A percentile compares a stretch with the other conserved stretches of the same genome.
Evolutionary conservation across 345 rosid species (phyloP).

Genomic region (Physaria fendleri): DNA sequence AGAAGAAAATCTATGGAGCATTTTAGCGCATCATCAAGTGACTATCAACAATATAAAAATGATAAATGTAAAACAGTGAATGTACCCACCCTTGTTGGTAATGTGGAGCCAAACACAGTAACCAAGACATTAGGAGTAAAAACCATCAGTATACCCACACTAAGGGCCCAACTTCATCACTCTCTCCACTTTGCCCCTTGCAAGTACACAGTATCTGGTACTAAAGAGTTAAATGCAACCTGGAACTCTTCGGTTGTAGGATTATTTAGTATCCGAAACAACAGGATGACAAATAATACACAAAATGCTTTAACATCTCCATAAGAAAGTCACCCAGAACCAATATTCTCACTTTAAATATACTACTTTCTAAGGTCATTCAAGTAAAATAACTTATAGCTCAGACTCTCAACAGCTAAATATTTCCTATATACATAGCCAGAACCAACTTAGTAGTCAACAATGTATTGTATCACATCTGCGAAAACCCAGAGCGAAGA

Average conservation of each 20-base stretch:
- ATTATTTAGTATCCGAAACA: constrained; percentile 73
- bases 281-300: constrained; percentile 27
- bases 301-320: neutral
- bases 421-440: neutral
- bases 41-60: too few species aligned
- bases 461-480: too few species aligned
- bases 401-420: neutral
- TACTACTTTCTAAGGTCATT: constrained; percentile 3
- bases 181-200: constrained; percentile 62
- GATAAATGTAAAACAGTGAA: constrained; percentile 6
- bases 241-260: constrained; percentile 71
- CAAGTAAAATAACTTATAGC: neutral
- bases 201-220: constrained; percentile 72
- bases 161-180: constrained; percentile 69
- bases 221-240: constrained; percentile 47
- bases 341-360: neutral
- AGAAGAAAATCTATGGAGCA: too few species aligned
- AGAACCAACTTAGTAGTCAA: too few species aligned
- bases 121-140: constrained; percentile 67
- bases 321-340: constrained; percentile 3
- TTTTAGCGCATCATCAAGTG: too few species aligned
- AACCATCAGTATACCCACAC: constrained; percentile 53
- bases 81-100: constrained; percentile 76
- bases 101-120: constrained; percentile 61
- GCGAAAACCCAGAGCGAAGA: too few species aligned